Conservation (phyloP, 768 basidiomycete genomes). For the Leucocoprinus birnbaumii region DNA sequence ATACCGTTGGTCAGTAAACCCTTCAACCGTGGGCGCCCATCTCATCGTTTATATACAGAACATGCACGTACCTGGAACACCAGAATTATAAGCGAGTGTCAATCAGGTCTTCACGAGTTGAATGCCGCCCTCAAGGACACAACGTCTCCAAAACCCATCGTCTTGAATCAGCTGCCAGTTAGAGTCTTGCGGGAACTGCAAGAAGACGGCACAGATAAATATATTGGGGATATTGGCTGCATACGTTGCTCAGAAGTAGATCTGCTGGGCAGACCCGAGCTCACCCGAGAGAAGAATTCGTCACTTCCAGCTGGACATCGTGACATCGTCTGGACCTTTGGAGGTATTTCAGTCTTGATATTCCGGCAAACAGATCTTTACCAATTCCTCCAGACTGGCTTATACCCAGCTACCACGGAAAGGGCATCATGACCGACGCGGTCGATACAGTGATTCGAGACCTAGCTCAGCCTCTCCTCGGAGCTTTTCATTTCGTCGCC, state of each 20-base stretch:
- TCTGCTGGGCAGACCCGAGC: conserved; percentile 16
- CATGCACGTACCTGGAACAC: conserved; percentile 29
- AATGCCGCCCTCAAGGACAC: conserved; percentile 18
- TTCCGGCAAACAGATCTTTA: neutral
- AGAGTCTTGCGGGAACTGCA: conserved; percentile 49
- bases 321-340: conserved; percentile 57
- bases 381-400: conserved; percentile 48
- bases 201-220: conserved; percentile 53
- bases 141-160: conserved; percentile 17
- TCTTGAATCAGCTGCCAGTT: conserved; percentile 47
- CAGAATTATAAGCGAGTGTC: conserved; percentile 23
- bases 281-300: conserved; percentile 34
- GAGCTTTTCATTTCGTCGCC: conserved; percentile 40
- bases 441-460: conserved; percentile 47
- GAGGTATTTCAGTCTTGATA: conserved; percentile 35
- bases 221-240: conserved; percentile 47
- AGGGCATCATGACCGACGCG: conserved; percentile 73
- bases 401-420: conserved; percentile 56
- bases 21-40: neutral
- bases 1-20: conserved; percentile 32
- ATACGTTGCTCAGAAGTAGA: conserved; percentile 24
- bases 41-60: conserved; percentile 22
- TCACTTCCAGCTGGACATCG: conserved; percentile 44
- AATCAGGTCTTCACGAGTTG: conserved; percentile 28
- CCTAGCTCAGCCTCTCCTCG: conserved; percentile 70